phyloP scores from a whole-genome alignment of 1,284 basidiomycete species.

The Pyrrhoderma lamaoense region DNA sequence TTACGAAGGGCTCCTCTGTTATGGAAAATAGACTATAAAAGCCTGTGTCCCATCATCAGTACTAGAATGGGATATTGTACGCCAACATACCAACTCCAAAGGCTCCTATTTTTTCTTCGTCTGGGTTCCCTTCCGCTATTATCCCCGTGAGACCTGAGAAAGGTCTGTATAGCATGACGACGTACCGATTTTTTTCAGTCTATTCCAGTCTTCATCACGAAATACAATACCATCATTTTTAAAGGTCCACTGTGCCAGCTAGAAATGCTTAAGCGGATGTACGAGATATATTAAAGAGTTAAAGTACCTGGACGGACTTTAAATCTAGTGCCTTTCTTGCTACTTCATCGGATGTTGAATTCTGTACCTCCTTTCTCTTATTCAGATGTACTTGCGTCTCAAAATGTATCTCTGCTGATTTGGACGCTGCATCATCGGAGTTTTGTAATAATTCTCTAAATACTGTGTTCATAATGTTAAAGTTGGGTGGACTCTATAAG shows the following conservation, averaged over 20 bases:
- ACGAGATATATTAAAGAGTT: neutral
- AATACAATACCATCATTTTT: constrained; percentile 84
- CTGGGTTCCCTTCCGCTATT: constrained; percentile 76
- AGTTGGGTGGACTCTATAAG: neutral
- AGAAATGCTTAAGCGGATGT: neutral
- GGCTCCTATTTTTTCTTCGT: constrained; percentile 81
- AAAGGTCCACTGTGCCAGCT: constrained; percentile 74
- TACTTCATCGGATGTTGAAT: constrained; percentile 5
- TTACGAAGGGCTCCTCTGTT: constrained; percentile 92
- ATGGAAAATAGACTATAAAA: constrained; percentile 79
- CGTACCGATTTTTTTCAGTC: constrained; percentile 81
- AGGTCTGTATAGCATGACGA: constrained; percentile 3
- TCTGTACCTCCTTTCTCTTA: constrained; percentile 27
- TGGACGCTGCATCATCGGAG: constrained; percentile 88
- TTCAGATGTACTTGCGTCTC: constrained; percentile 55
- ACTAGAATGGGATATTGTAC: neutral
- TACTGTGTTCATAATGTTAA: constrained; percentile 34
- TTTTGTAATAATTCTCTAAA: constrained; percentile 92
- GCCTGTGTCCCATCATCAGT: constrained; percentile 32
- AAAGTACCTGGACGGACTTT: constrained; percentile 44
- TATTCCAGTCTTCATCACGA: constrained; percentile 78
- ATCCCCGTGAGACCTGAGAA: constrained; percentile 7
- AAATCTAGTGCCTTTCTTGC: constrained; percentile 44
- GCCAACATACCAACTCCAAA: constrained; percentile 67
- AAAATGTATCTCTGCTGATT: constrained; percentile 76